Evolutionary conservation across 169 alveolate genomes (phyloP).

Genomic region (Eimeria tenella): DNA sequence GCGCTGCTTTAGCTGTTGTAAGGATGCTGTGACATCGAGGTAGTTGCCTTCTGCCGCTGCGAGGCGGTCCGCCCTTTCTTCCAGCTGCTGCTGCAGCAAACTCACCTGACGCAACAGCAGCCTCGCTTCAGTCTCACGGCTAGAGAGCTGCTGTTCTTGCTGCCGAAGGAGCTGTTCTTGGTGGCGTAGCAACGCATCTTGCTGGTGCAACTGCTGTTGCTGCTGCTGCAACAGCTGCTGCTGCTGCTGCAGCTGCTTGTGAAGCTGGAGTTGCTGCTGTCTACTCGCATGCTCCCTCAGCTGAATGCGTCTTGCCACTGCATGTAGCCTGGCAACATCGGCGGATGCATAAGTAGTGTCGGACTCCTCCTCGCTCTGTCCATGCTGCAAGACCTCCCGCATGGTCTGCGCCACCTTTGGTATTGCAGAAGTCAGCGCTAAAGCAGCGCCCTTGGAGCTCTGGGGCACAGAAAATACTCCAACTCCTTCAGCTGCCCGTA

Average conservation of each 20-base stretch:
- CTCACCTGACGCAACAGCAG: constrained; percentile 63
- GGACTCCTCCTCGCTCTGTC: constrained; percentile 57
- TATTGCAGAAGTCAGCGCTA: too few species aligned
- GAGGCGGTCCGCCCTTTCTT: constrained; percentile 61
- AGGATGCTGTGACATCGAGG: constrained; percentile 41
- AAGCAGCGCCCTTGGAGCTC: too few species aligned
- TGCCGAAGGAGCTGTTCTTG: constrained; percentile 66
- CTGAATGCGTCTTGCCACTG: constrained; percentile 73
- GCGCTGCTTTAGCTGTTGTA: constrained; percentile 66
- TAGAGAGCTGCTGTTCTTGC: constrained; percentile 70
- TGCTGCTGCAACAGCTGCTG: constrained; percentile 75
- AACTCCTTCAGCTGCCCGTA: not conserved
- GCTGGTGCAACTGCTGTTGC: constrained; percentile 75
- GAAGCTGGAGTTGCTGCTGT: constrained; percentile 70
- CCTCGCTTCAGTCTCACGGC: constrained; percentile 63
- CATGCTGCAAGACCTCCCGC: constrained; percentile 55
- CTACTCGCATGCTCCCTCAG: constrained; percentile 61
- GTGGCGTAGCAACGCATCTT: constrained; percentile 61
- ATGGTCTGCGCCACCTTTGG: not conserved
- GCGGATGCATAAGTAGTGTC: constrained; percentile 69
- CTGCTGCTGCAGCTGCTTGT: constrained; percentile 71
- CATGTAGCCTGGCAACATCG: constrained; percentile 73
- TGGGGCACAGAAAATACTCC: not conserved
- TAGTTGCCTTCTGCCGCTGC: constrained; percentile 73
- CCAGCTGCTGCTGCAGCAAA: constrained; percentile 70